Evolutionary conservation across 352 stramenopile species (phyloP), one percentile per base, ranked within the genome.

Genomic region (Pythium aquatile): DNA sequence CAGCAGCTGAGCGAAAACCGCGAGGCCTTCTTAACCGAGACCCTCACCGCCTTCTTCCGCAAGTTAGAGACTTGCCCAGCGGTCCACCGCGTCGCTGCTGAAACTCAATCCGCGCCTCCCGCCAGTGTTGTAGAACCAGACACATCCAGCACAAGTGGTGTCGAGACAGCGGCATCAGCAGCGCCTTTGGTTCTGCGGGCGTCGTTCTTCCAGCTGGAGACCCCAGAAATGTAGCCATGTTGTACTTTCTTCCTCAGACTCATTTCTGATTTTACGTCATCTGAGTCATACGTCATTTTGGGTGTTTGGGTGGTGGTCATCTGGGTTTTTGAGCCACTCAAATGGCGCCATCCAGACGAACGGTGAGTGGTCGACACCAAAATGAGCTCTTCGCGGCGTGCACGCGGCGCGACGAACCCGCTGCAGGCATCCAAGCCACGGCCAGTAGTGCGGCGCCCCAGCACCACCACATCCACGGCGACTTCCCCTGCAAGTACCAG

Each of bases 341-440:
- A 61, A 66, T 66, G 40, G 42, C 53, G 53, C 61, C 61, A 61
- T 55, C 42, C 28, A 51, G 40, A 42, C 58, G 10, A 58, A 7
- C 26, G 37, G 29, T 32, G 28, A 44, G 13, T 26, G 16, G 16
- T 17, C 37, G 24, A 20, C n/a, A 28, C 56, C 24, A 29, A 10
- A 32, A 68, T 68, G 61, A 68, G 61, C 61, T 63, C 61, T 20
- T 51, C 61, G 29, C 54, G 61, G 20, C 61, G 53, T 17, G 20
- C 46, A 24, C 61, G 61, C 35, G 32, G 40, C n/a, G 24, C 53
- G 42, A 33, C 40, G 52, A 68, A 62, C 26, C 61, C 61, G 54
- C 54, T 61, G 61, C 61, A 61, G 54, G 29, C 56, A 14, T 8
- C 55, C 35, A 63, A 68, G 62, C 44, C 62, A 46, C 44, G 54